phyloP scores from a whole-genome alignment of 2,329 filamentous ascomycete genomes.

The Lachnellula willkommii region DNA sequence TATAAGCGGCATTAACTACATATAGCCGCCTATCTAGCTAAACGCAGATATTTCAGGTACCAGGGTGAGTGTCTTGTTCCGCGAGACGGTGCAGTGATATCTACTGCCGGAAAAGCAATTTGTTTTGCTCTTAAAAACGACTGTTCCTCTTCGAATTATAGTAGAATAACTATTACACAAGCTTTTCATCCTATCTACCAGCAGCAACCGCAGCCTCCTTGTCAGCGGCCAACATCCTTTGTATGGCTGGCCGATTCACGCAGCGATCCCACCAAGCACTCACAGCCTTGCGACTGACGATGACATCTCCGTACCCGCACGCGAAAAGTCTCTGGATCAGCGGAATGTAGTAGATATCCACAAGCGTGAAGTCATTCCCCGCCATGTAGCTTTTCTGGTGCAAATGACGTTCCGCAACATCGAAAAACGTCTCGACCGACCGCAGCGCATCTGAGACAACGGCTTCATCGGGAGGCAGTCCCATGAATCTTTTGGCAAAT shows the following conservation, averaged over 20 bases:
- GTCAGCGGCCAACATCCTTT: slow-evolving; percentile 34
- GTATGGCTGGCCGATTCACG: slow-evolving; percentile 35
- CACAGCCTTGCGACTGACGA: slow-evolving; percentile 34
- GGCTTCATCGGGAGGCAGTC: slow-evolving; percentile 37
- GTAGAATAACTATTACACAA: slow-evolving; percentile 13
- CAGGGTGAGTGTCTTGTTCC: too few species aligned
- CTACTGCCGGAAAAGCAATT: too few species aligned
- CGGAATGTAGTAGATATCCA: slow-evolving; percentile 45
- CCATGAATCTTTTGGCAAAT: slow-evolving; percentile 41
- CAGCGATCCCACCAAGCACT: slow-evolving; percentile 40
- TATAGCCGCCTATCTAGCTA: too few species aligned
- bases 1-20: too few species aligned
- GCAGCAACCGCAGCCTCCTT: slow-evolving; percentile 30
- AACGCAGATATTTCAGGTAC: too few species aligned
- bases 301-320: slow-evolving; percentile 35
- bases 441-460: slow-evolving; percentile 35
- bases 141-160: slow-evolving; percentile 11
- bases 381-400: slow-evolving; percentile 41
- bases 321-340: slow-evolving; percentile 39
- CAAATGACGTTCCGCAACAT: slow-evolving; percentile 38
- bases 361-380: slow-evolving; percentile 39
- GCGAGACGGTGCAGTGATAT: too few species aligned
- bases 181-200: slow-evolving; percentile 17
- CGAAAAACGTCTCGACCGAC: slow-evolving; percentile 39
- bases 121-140: background rate